Conservation (phyloP, 768 basidiomycete species). For the Suillus luteus region DNA sequence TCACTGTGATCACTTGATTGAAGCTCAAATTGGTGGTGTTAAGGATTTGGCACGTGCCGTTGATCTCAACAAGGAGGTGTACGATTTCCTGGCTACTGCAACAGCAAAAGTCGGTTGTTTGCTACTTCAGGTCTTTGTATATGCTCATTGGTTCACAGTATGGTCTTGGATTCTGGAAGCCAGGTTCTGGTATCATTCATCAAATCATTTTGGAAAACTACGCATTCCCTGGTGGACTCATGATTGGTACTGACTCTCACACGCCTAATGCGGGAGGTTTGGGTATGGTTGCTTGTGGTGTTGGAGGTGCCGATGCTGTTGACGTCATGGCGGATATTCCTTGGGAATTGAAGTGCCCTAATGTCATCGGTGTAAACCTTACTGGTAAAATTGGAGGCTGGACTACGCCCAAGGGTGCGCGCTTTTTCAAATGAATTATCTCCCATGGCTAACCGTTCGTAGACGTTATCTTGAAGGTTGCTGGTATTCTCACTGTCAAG, state of each 20-base stretch:
- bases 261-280: conserved; percentile 99
- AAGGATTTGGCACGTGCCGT: conserved; percentile 93
- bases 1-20: conserved; percentile 98
- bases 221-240: conserved; percentile 97
- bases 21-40: conserved; percentile 92
- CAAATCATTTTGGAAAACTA: conserved; percentile 99
- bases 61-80: conserved; percentile 96
- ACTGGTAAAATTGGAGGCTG: conserved; percentile 95
- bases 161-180: conserved; percentile 99
- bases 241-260: conserved; percentile 99
- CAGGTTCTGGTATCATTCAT: conserved; percentile 98
- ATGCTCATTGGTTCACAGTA: conserved; percentile 51
- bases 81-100: conserved; percentile 97
- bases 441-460: conserved; percentile 7
- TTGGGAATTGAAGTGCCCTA: conserved; percentile 99
- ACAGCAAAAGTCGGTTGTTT: conserved; percentile 74
- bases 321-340: conserved; percentile 98
- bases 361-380: conserved; percentile 97
- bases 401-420: conserved; percentile 93
- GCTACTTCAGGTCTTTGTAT: neutral
- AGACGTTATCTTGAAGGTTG: conserved; percentile 99
- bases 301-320: conserved; percentile 98
- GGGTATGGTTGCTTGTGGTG: conserved; percentile 99
- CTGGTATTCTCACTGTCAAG: conserved; percentile 98
- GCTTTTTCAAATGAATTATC: neutral